Conservation (phyloP, 2,329 filamentous ascomycete species). For the Sporothrix curviconia region DNA sequence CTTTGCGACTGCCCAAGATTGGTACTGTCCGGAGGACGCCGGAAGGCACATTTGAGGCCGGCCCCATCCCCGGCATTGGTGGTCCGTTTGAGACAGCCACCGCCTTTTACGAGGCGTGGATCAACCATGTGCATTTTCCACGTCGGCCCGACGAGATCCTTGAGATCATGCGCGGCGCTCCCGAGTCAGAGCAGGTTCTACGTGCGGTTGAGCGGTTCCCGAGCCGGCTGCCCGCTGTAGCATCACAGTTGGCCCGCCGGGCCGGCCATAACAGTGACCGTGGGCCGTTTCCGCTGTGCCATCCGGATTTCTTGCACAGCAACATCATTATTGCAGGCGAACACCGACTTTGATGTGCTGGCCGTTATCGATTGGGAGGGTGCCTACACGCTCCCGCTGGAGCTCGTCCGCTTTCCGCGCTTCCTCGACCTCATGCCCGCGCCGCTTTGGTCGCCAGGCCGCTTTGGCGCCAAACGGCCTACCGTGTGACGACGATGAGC, state of each 20-base stretch:
- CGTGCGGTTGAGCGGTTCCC: conserved; percentile 16
- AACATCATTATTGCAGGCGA: conserved; percentile 28
- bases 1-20: conserved; percentile 18
- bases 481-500: not conserved
- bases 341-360: conserved; percentile 21
- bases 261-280: conserved; percentile 3
- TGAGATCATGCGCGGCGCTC: conserved; percentile 17
- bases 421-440: conserved; percentile 21
- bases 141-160: conserved; percentile 15
- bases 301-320: conserved; percentile 28
- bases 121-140: conserved; percentile 17
- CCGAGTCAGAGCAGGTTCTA: conserved; percentile 12
- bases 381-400: conserved; percentile 22
- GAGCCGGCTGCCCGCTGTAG: conserved; percentile 7
- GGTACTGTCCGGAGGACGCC: conserved; percentile 12
- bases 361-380: conserved; percentile 30
- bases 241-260: not conserved
- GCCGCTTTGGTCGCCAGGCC: not conserved
- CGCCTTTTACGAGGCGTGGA: conserved; percentile 22
- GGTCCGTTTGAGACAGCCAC: conserved; percentile 23
- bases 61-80: conserved; percentile 15
- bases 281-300: conserved; percentile 29
- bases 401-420: conserved; percentile 21
- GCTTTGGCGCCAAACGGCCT: not conserved
- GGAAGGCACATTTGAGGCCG: conserved; percentile 17